Conservation (phyloP, 2,329 filamentous ascomycete genomes). For the Cadophora luteo-olivacea region DNA sequence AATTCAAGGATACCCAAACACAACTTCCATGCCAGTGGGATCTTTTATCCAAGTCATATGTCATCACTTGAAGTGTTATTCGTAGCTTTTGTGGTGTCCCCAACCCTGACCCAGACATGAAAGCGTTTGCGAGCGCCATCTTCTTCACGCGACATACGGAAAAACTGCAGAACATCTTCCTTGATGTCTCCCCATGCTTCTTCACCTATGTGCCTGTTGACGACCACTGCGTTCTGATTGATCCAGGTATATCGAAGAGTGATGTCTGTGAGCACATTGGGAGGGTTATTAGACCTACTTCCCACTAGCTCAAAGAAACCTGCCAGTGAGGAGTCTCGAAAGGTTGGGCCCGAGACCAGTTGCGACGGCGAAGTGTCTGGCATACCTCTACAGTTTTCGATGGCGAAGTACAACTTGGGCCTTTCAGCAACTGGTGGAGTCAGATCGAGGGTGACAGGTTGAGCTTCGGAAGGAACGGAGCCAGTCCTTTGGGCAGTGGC, state of each 20-base stretch:
- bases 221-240: neutral
- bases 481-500: neutral
- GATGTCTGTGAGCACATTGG: neutral
- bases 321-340: neutral
- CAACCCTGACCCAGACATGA: conserved; percentile 11
- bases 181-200: conserved; percentile 13
- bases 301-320: conserved; percentile 9
- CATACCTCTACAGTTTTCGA: conserved; percentile 9
- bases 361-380: neutral
- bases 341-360: neutral
- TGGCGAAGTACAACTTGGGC: conserved; percentile 6
- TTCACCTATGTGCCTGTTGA: neutral
- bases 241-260: conserved; percentile 17
- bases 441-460: neutral
- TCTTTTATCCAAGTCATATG: neutral
- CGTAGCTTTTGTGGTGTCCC: conserved; percentile 6
- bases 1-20: too few species aligned
- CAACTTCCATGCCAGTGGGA: too few species aligned
- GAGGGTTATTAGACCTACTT: neutral
- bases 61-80: neutral
- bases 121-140: neutral
- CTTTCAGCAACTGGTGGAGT: neutral
- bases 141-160: conserved; percentile 13
- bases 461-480: neutral
- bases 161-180: conserved; percentile 3